Base-by-base conservation (phyloP, 495 filamentous ascomycete genomes). In the Penicillium arizonense region DNA sequence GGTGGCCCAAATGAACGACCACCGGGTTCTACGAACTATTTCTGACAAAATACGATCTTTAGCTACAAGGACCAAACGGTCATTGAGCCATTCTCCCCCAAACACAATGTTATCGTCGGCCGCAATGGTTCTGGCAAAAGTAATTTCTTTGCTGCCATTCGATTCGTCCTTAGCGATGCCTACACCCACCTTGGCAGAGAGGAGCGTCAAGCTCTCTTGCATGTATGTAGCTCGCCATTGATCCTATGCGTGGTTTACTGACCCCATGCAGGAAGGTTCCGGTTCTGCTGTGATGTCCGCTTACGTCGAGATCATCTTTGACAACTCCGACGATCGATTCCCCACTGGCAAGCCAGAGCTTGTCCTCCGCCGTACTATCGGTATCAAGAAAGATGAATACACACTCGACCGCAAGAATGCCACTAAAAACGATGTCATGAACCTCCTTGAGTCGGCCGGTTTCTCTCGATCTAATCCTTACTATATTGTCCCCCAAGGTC, bases 41-140 rank as follows among this genome's bases (percentile, higher is more conserved):
- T 47, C 58, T 43, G n/a, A 21, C 12, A 16, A 32, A 5, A 11
- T 3, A 8, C 4, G 1, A 3, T 21, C 10, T 41, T n/a, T n/a
- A 97, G 93, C 80, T 99, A 99, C 82, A 97, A 97, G 75, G 93
- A 97, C 59, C 94, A 99, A 72, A 97, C 91, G 30, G 89, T 96
- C 67, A 96, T 97, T 67, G 94, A 97, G 65, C 93, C 94, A 46
- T 99, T 99, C 72, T 97, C 92, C 9, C 89, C 94, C 7, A 94
- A 94, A 65, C 91, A 91, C 74, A 99, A 99, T 81, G 90, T 99
- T 49, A 97, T 99, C 63, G 94, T 99, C 61, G 94, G 94, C 51
- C 94, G 94, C 72, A 99, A 99, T 81, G 94, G 94, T 56, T 96
- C 94, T 3, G 94, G 94, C 61, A 99, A 99, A 79, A 96, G 91